These are phyloP conservation scores for Houttuynia cordata DNA, from an alignment of 164 flowering plant species.

Conservation along the genomic window DNA sequence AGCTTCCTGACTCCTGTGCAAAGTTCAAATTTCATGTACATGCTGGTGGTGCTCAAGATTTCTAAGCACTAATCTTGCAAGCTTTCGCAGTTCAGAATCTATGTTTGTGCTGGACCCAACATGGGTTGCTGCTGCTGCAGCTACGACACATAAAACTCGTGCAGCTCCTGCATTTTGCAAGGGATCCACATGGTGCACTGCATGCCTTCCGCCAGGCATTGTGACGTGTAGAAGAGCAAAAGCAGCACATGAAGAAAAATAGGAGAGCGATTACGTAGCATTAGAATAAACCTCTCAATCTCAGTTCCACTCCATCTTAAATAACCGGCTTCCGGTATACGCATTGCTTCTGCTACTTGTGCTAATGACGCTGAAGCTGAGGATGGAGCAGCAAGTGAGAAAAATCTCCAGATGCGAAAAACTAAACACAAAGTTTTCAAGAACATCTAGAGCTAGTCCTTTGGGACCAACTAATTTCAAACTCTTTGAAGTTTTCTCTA, in stretches of 20 bases:
- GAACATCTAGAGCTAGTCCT: slow-evolving; percentile 74
- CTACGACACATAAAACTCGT: slow-evolving; percentile 70
- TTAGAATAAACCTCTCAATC: slow-evolving; percentile 78
- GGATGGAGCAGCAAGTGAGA: slow-evolving; percentile 67
- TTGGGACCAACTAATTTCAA: slow-evolving; percentile 69
- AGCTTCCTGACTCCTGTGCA: slow-evolving; percentile 39
- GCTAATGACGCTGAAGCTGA: slow-evolving; percentile 65
- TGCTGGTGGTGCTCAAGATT: slow-evolving; percentile 80
- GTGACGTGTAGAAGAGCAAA: slow-evolving; percentile 88
- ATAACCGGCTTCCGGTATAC: slow-evolving; percentile 94
- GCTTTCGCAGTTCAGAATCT: slow-evolving; percentile 21
- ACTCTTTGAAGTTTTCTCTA: slow-evolving; percentile 60
- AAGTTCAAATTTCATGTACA: slow-evolving; percentile 30
- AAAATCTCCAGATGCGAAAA: slow-evolving; percentile 72
- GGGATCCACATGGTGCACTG: slow-evolving; percentile 69
- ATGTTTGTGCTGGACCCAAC: slow-evolving; percentile 41
- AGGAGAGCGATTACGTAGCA: slow-evolving; percentile 79
- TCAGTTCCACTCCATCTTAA: slow-evolving; percentile 98
- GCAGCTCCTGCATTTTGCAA: slow-evolving; percentile 75
- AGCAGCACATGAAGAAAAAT: slow-evolving; percentile 84
- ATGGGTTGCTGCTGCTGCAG: slow-evolving; percentile 82
- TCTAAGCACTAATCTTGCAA: slow-evolving; percentile 82
- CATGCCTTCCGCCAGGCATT: slow-evolving; percentile 58
- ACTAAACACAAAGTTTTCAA: slow-evolving; percentile 63
- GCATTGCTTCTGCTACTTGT: slow-evolving; percentile 70